Base-by-base conservation (phyloP, 805 yeast species). In the Yarrowia sp. region DNA sequence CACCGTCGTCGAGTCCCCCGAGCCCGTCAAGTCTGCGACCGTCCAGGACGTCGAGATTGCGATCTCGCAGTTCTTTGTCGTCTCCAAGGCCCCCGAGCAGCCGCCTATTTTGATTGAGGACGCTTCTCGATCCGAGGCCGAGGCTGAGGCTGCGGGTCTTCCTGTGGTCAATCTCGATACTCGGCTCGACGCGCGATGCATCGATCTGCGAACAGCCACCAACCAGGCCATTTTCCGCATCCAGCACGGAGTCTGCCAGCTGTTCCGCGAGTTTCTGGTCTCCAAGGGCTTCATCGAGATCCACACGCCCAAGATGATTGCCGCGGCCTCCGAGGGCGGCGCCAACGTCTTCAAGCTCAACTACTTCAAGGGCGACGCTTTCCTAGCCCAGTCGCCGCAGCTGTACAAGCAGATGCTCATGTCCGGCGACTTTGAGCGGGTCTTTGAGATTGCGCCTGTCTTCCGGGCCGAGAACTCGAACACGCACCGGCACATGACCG, bases 401-500 rank as follows among this genome's bases (percentile, higher is more conserved):
- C 83, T 94, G 68, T 90, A 94, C 81, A 94, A 94, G 80, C 98
- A 94, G 80, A 97, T 93, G 82, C 84, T 93, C 75, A 94, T 94
- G 77, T 97, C 97, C 49, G 96, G 96, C 64, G 99, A 94, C 79
- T 94, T 93, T 70, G 99, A 94, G 80, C 85, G 84, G 71, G 99
- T 94, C 53, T 94, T 84, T 73, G 99, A 94, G 79, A 82, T 94
- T 71, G 98, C 94, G 1, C 98, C 99, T 35, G 98, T 94, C 44
- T 94, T 94, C 84, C 85, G 99, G 78, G 99, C 99, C 63, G 99
- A 94, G 77, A 93, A 94, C 81, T 93, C 98, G 65, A 92, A 94
- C 80, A 93, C 99, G 19, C 98, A 94, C 77, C 92, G 99, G 79
- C 99, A 94, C 77, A 87, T 94, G 96, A 94, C 99, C 63, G 99